phyloP scores from a whole-genome alignment of 1,139 yeast species.

The Kodamaea derodonti region DNA sequence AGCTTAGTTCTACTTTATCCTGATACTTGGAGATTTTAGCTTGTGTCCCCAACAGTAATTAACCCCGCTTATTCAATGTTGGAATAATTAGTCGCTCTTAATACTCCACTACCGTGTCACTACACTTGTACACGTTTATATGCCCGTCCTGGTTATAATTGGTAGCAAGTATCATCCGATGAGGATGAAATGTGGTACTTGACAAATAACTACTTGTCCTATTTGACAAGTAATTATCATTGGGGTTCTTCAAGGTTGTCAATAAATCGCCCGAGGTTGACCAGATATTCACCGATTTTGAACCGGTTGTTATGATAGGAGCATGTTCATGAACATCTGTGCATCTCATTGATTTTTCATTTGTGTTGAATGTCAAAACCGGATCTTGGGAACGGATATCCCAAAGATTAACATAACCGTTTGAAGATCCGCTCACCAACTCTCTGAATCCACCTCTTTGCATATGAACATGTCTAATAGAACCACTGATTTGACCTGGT shows the following conservation, averaged over 20 bases:
- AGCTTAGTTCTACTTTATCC: too few relatives aligned
- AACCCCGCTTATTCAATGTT: too few relatives aligned
- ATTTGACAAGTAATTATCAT: slow-evolving; percentile 40
- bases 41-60: too few relatives aligned
- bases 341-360: slow-evolving; percentile 65
- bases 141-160: slow-evolving; percentile 77
- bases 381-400: slow-evolving; percentile 78
- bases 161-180: slow-evolving; percentile 88
- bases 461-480: slow-evolving; percentile 83
- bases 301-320: slow-evolving; percentile 85
- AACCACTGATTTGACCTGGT: slow-evolving; percentile 39
- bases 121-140: slow-evolving; percentile 57
- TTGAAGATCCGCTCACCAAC: slow-evolving; percentile 76
- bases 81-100: too few relatives aligned
- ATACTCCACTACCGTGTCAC: slow-evolving; percentile 39
- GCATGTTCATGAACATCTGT: slow-evolving; percentile 94
- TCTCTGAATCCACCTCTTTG: slow-evolving; percentile 96
- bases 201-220: slow-evolving; percentile 56
- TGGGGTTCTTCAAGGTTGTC: slow-evolving; percentile 57
- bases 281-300: slow-evolving; percentile 79
- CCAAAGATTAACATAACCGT: slow-evolving; percentile 86
- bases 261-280: slow-evolving; percentile 79
- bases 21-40: too few relatives aligned
- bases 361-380: slow-evolving; percentile 55
- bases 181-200: slow-evolving; percentile 82